Conservation (phyloP, 129 eudicot genomes). For the Helichrysum umbraculigerum region DNA sequence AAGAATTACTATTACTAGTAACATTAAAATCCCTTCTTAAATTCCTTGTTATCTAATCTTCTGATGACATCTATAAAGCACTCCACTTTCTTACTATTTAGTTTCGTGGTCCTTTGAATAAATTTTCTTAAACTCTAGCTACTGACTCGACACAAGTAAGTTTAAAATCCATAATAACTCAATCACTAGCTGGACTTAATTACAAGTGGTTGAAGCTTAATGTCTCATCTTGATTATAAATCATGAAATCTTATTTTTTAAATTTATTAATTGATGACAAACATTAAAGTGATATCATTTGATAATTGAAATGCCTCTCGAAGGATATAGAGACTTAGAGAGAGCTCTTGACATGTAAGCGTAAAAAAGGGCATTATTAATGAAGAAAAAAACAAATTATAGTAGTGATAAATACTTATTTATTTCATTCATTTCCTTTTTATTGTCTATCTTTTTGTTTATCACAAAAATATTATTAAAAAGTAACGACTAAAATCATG, state of each 20-base stretch:
- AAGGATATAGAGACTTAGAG: no score
- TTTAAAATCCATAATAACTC: no score
- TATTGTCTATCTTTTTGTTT: no score
- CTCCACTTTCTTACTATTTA: neutral
- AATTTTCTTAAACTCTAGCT: constrained; percentile 7
- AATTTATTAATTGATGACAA: neutral
- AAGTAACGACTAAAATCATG: no score
- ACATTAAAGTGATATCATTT: no score
- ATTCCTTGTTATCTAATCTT: neutral
- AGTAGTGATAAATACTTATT: no score
- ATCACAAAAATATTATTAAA: no score
- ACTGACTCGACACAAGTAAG: neutral
- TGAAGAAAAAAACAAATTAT: no score
- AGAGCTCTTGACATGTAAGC: no score
- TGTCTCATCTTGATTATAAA: neutral
- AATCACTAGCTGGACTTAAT: neutral
- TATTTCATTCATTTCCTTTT: no score
- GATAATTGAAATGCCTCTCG: no score
- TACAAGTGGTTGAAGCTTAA: neutral
- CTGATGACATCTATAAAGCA: neutral
- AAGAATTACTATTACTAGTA: neutral
- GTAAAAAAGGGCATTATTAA: no score
- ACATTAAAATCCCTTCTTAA: neutral
- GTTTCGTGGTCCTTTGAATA: neutral
- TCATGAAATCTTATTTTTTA: neutral